Base-by-base conservation (phyloP, 176 grass and related monocot species). In the Miscanthus lutarioriparius region DNA sequence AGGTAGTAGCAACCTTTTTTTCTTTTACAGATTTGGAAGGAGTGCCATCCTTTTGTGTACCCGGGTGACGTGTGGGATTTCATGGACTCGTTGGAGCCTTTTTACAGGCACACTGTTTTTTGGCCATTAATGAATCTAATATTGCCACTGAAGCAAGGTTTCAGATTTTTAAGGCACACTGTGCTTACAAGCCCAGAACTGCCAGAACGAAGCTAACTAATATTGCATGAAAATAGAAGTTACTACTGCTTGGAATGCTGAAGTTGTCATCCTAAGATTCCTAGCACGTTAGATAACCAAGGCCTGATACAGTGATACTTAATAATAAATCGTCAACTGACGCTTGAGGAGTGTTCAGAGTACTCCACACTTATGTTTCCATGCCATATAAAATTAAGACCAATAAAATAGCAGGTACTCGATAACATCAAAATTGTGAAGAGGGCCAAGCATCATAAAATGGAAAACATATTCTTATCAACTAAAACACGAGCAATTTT, bases 371-470 rank as follows among this genome's bases (percentile, higher is more conserved):
- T n/a, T 20, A 56, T 58, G 20, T 71, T 38, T 59, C 56, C 66
- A 59, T 10, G 37, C 3, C 10, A 40, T 8, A 73, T 35, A 67
- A 19, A 30, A 30, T 27, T 17, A 10, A 26, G 41, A 49, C 63
- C 11, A 19, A 30, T 39, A 16, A 70, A 72, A 90, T 73, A 66
- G 22, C 66, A 37, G 16, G 22, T 64, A 47, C 58, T 64, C 32
- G 10, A 76, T 61, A 76, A 70, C 70, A 85, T 43, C 80, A 91
- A 91, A 91, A 91, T 76, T 87, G 85, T 1, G 71, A 27, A 26
- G 39, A 64, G 38, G 44, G 71, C 64, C 71, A 74, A 51, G 75
- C 75, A 70, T 68, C 58, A 83, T 26, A 45, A 82, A 90, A 75
- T 76, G 51, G 22, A 26, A 65, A 85, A 75, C 68, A 87, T 63